Evolutionary conservation across 2,329 filamentous ascomycete genomes (phyloP).

Genomic region (Laburnicola sp.): DNA sequence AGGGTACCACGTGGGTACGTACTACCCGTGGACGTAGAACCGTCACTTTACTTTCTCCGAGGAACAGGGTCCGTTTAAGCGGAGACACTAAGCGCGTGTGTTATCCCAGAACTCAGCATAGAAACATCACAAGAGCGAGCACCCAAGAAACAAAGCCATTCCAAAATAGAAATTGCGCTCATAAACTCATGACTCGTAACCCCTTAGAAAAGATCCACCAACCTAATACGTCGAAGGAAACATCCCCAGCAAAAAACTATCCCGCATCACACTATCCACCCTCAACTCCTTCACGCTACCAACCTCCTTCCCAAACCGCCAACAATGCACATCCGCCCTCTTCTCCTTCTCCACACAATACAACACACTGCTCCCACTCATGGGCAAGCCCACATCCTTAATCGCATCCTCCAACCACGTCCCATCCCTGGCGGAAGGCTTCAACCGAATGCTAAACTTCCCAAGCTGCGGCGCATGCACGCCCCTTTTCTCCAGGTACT

Average conservation of each 20-base stretch:
- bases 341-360: constrained; percentile 14
- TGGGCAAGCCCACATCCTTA: constrained; percentile 15
- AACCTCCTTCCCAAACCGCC: constrained; percentile 19
- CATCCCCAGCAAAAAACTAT: constrained; percentile 10
- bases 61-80: no score
- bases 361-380: constrained; percentile 9
- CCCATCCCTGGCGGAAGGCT: constrained; percentile 15
- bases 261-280: constrained; percentile 14
- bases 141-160: no score
- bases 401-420: constrained; percentile 20
- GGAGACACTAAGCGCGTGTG: no score
- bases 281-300: constrained; percentile 5
- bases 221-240: constrained; percentile 4
- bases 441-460: constrained; percentile 20
- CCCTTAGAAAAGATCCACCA: no score
- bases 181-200: no score
- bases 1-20: no score
- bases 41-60: no score
- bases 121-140: no score
- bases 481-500: constrained; percentile 20
- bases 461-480: constrained; percentile 20
- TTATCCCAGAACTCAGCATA: no score
- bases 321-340: constrained; percentile 24
- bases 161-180: no score
- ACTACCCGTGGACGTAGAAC: no score